Evolutionary conservation across 139 green algal species (phyloP).

Genomic region (Chlorella sp.): DNA sequence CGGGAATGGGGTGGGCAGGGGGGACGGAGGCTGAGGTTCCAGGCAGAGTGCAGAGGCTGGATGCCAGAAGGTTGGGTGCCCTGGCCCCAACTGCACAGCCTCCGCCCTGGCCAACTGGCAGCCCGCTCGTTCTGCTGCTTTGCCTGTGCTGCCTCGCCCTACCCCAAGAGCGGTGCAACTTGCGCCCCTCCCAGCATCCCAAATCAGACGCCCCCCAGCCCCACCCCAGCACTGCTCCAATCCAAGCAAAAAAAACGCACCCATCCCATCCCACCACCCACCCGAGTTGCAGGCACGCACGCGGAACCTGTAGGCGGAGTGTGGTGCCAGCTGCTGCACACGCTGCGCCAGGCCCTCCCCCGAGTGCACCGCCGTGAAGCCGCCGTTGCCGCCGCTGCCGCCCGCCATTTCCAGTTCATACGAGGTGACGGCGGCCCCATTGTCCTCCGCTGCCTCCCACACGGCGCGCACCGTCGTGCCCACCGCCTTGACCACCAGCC

Average conservation of each 20-base stretch:
- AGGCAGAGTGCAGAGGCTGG: neutral
- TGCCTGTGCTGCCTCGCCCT: neutral
- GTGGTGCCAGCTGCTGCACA: slow-evolving; percentile 49
- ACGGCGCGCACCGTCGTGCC: slow-evolving; percentile 45
- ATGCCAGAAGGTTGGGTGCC: neutral
- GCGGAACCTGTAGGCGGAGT: slow-evolving; percentile 53
- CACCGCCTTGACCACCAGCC: slow-evolving; percentile 32
- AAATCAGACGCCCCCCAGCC: too few relatives aligned
- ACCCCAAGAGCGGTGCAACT: too few relatives aligned
- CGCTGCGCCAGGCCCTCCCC: slow-evolving; percentile 36
- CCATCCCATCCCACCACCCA: neutral
- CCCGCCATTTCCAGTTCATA: slow-evolving; percentile 53
- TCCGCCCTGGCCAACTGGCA: too few relatives aligned
- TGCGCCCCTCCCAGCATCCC: too few relatives aligned
- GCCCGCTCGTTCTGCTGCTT: neutral
- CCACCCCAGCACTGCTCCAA: neutral
- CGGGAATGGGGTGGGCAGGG: neutral
- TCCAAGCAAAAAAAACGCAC: too few relatives aligned
- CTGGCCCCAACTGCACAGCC: too few relatives aligned
- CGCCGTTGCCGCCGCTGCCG: neutral
- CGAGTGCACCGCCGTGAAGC: neutral
- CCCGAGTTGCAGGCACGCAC: slow-evolving; percentile 50
- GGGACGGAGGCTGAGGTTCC: neutral
- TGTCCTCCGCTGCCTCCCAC: slow-evolving; percentile 62
- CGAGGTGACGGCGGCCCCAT: slow-evolving; percentile 51